Evolutionary conservation across 2,329 filamentous ascomycete genomes (phyloP), one percentile per base, ranked within the genome.

Genomic region (Mycosphaerella sp.): DNA sequence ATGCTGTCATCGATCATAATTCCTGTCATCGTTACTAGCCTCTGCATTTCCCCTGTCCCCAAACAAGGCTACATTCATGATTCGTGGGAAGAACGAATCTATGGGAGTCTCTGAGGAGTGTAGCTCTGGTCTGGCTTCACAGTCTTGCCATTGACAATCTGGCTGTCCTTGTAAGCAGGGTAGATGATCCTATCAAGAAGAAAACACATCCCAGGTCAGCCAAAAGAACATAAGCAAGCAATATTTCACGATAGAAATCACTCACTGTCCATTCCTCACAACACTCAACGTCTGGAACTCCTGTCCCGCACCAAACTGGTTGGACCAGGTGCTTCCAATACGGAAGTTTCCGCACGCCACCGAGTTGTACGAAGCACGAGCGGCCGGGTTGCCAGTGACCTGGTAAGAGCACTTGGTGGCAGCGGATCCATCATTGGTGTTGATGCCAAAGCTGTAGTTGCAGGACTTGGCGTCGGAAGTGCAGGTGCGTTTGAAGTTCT

Each of bases 91-190:
- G 14, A 17, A 17, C 14, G 14, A 14, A 47, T 58, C 51, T 57
- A 60, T 50, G 59, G 55, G n/a, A 61, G 50, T 45, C 55, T 54
- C 47, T 57, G 54, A 38, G 61, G 59, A 41, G 61, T 59, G 53
- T 62, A 62, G 57, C 59, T 60, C 59, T 62, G 57, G 48, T 63
- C 56, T 21, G 59, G 61, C 52, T 48, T 56, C 39, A 63, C 61
- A n/a, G 55, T 51, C 40, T 55, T 26, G 17, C 53, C 55, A 6
- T 31, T 50, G 2, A 38, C 58, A n/a, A 63, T 38, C 53, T 62
- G 55, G 39, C 34, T 45, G 14, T 63, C 61, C 7, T 54, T 62
- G 49, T 62, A 62, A 32, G 55, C 53, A 10, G 60, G 60, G 45
- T 62, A 62, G 46, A 59, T 47, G 48, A 51, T 51, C 21, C 48